Evolutionary conservation across 2,329 filamentous ascomycete species (phyloP).

Genomic region (Penicillium sp.): DNA sequence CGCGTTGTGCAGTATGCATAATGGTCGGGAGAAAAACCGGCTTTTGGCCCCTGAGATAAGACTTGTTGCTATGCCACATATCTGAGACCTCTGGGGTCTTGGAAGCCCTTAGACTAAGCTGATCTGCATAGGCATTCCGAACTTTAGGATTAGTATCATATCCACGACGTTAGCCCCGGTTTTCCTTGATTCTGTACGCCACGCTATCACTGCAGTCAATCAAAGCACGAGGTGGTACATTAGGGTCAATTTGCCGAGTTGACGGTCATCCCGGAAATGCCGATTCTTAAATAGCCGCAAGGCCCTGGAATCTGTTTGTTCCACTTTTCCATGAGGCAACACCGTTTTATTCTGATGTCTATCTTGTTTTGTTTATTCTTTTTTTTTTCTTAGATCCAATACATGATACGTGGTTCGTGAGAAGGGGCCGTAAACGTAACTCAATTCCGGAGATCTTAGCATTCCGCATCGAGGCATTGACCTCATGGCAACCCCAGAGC

Average conservation of each 20-base stretch:
- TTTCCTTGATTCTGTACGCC: background rate
- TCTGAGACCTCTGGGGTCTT: background rate
- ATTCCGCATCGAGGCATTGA: background rate
- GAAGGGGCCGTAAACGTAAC: too few relatives aligned
- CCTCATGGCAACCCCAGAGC: background rate
- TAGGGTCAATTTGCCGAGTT: background rate
- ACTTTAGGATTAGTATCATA: background rate
- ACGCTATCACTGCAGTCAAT: background rate
- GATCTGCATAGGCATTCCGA: background rate
- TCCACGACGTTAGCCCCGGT: background rate
- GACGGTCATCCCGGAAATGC: background rate
- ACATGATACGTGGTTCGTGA: too few relatives aligned
- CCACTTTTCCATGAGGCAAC: background rate
- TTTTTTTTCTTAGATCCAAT: too few relatives aligned
- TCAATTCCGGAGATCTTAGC: background rate
- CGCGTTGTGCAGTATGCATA: too few relatives aligned
- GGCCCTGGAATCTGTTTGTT: background rate
- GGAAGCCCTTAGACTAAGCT: background rate
- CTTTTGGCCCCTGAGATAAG: background rate
- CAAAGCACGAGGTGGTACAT: background rate
- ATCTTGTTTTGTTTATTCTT: too few relatives aligned
- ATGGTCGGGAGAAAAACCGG: background rate
- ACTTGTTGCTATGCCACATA: slow-evolving; percentile 11
- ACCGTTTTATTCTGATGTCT: too few relatives aligned
- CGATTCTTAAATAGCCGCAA: background rate